Evolutionary conservation across 805 yeast species (phyloP).

Genomic region (Wickerhamiella bombiphila): DNA sequence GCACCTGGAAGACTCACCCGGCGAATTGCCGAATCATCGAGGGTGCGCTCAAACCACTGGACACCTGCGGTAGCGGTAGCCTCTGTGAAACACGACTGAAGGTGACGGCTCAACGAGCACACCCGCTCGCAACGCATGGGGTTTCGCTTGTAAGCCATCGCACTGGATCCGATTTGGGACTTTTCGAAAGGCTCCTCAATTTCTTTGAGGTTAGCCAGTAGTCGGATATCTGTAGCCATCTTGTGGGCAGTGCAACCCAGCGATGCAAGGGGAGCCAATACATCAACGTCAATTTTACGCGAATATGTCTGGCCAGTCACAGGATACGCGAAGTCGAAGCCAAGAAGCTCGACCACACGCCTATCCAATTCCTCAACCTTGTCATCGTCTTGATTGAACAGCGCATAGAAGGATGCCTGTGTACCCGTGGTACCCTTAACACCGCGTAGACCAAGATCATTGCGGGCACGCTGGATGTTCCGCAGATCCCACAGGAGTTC

Average conservation of each 20-base stretch:
- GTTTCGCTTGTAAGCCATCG: slow-evolving; percentile 99
- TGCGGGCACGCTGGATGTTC: slow-evolving; percentile 89
- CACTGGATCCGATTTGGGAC: slow-evolving; percentile 95
- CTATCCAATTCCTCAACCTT: slow-evolving; percentile 87
- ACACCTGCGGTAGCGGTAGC: slow-evolving; percentile 95
- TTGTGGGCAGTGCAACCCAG: slow-evolving; percentile 95
- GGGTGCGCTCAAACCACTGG: slow-evolving; percentile 98
- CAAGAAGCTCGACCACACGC: slow-evolving; percentile 82
- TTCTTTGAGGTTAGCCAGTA: slow-evolving; percentile 92
- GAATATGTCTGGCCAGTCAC: slow-evolving; percentile 99
- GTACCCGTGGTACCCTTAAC: slow-evolving; percentile 99
- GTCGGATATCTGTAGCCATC: slow-evolving; percentile 92
- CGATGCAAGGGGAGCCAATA: slow-evolving; percentile 79
- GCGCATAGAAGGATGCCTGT: slow-evolving; percentile 87
- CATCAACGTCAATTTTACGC: slow-evolving; percentile 93
- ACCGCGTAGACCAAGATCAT: slow-evolving; percentile 92
- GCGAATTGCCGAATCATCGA: slow-evolving; percentile 96
- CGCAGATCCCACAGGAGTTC: slow-evolving; percentile 96
- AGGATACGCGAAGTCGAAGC: slow-evolving; percentile 91
- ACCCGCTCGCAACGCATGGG: slow-evolving; percentile 99
- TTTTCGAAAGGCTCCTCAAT: slow-evolving; percentile 97
- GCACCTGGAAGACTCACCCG: slow-evolving; percentile 95
- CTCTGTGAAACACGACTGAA: slow-evolving; percentile 82
- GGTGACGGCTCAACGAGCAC: slow-evolving; percentile 92
- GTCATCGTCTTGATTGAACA: slow-evolving; percentile 94